phyloP scores from a whole-genome alignment of 768 basidiomycete species.

The Collybia sordida region DNA sequence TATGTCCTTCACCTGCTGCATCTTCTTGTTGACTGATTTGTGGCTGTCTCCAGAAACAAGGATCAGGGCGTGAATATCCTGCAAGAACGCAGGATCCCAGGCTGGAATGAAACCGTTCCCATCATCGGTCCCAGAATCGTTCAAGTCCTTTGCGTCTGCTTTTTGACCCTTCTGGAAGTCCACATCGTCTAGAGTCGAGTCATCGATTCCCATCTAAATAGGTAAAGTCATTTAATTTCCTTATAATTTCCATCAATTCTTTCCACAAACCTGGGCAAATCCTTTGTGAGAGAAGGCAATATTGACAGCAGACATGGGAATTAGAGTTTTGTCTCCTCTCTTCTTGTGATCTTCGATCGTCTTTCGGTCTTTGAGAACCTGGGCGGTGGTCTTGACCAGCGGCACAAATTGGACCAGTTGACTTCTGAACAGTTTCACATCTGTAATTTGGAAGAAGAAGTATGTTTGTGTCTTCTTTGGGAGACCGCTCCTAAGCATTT shows the following conservation, averaged over 20 bases:
- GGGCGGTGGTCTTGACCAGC: slow-evolving; percentile 44
- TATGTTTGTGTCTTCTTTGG: slow-evolving; percentile 54
- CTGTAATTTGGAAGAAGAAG: slow-evolving; percentile 50
- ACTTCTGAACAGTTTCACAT: slow-evolving; percentile 41
- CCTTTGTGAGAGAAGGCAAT: slow-evolving; percentile 54
- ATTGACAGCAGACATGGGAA: slow-evolving; percentile 47
- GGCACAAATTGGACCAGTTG: slow-evolving; percentile 41
- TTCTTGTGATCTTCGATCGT: slow-evolving; percentile 39
- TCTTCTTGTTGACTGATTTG: slow-evolving; percentile 32
- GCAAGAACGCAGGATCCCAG: slow-evolving; percentile 48
- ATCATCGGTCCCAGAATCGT: slow-evolving; percentile 37
- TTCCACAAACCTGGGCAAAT: slow-evolving; percentile 35
- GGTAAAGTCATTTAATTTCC: neutral
- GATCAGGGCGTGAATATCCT: slow-evolving; percentile 48
- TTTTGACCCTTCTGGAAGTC: slow-evolving; percentile 42
- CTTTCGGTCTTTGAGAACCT: slow-evolving; percentile 40
- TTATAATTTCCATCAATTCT: too few species aligned
- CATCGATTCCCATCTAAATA: slow-evolving; percentile 38
- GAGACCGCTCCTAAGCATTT: slow-evolving; percentile 43
- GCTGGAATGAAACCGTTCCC: slow-evolving; percentile 32
- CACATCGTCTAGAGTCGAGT: slow-evolving; percentile 33
- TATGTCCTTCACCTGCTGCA: slow-evolving; percentile 30
- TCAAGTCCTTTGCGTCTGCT: slow-evolving; percentile 32
- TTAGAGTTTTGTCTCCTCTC: slow-evolving; percentile 27
- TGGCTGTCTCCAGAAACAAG: slow-evolving; percentile 47